Base-by-base conservation (phyloP, 179 eudicot species). In the Drosera spatulata region DNA sequence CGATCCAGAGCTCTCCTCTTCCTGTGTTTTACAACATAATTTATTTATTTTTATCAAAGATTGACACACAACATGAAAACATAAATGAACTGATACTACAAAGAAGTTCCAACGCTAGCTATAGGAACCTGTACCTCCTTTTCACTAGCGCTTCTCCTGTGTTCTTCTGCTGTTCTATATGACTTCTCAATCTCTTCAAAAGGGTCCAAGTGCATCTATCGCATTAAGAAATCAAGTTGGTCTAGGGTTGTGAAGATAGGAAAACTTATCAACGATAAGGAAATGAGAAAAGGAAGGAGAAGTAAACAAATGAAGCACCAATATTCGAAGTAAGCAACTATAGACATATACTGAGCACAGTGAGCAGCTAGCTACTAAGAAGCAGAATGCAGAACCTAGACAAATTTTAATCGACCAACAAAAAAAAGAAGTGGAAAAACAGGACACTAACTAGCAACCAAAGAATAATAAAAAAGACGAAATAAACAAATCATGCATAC, bases 121-220 rank as follows among this genome's bases (percentile, higher is more conserved):
- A n/a, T 14, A 61, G 41, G 65, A 13, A 54, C 69, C 56, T 78
- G 74, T 82, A 94, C 99, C 76, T 94, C 99, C 64, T 89, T 74
- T 64, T 90, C 96, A 64, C 67, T 79, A 41, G 97, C 99, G 71
- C 99, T 94, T 82, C 97, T 85, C 77, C 99, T 80, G 61, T 94
- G 99, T 73, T 84, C 78, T 63, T 94, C 91, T 47, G 88, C 90
- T 66, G 66, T 79, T 71, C 79, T 84, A 39, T 71, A 84, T 4
- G 72, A 82, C 71, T 71, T 66, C 50, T 65, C 79, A 54, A 94
- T 73, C 74, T 94, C 99, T 75, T 94, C 99, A 72, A 94, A 94
- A 59, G 96, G 97, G 82, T 94, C 99, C 53, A 81, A 50, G 72
- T 67, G 80, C 68, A 86, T 73, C 99, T 94, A 49, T 9, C 48